phyloP scores from a whole-genome alignment of 1,284 basidiomycete genomes.

The Meripilus lineatus region DNA sequence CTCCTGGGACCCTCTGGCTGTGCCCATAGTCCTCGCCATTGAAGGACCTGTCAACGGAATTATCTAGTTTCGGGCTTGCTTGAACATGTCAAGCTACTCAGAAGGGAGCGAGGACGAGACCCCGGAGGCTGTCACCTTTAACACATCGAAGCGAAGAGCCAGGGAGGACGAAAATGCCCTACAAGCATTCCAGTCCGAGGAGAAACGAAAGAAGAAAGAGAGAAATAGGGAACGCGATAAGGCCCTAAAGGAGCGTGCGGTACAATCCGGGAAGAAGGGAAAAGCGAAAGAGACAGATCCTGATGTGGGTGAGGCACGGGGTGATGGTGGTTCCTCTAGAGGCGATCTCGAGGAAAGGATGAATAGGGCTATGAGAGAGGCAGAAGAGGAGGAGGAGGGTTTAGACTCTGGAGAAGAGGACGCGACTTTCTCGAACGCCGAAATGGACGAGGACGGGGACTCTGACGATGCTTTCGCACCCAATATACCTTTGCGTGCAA shows the following conservation, averaged over 20 bases:
- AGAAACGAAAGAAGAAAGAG: conserved; percentile 28
- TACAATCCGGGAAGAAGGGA: conserved; percentile 11
- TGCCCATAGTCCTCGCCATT: too few relatives aligned
- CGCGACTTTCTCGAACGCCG: too few relatives aligned
- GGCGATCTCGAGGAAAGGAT: conserved; percentile 25
- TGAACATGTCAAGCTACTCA: too few relatives aligned
- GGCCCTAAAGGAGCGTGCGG: conserved; percentile 25
- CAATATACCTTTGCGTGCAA: too few relatives aligned
- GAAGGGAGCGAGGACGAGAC: conserved; percentile 24
- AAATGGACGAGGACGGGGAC: conserved; percentile 14
- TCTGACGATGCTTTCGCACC: conserved; percentile 4
- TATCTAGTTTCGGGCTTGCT: too few relatives aligned
- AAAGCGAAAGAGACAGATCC: conserved; percentile 5
- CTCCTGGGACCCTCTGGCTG: too few relatives aligned
- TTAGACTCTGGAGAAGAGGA: conserved; percentile 14
- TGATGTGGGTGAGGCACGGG: conserved; percentile 7
- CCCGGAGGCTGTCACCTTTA: conserved; percentile 29
- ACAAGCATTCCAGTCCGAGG: conserved; percentile 20
- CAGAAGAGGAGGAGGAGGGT: conserved; percentile 22
- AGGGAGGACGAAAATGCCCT: conserved; percentile 20
- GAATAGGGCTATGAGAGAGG: conserved; percentile 30
- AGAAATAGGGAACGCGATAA: conserved; percentile 24
- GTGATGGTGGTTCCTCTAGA: conserved; percentile 8
- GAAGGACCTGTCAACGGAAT: too few relatives aligned
- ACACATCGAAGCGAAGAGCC: conserved; percentile 22